These are phyloP conservation scores for Flueggea neowawraea DNA, from an alignment of 441 rosid genomes.

Conservation along the genomic window DNA sequence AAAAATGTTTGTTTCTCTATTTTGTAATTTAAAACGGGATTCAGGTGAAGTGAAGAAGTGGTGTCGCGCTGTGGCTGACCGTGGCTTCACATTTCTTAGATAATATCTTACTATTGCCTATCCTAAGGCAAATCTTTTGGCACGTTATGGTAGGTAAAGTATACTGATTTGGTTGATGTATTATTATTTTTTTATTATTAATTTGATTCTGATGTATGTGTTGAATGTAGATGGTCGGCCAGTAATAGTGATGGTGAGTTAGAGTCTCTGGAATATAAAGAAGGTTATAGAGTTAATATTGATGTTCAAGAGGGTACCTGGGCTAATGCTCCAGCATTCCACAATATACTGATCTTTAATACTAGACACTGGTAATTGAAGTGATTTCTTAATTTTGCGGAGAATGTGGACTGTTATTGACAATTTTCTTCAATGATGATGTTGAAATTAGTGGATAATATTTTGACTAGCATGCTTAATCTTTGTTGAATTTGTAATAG, in stretches of 20 bases:
- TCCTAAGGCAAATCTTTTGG: constrained; percentile 89
- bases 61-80: constrained; percentile 94
- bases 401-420: no score
- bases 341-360: constrained; percentile 69
- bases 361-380: constrained; percentile 84
- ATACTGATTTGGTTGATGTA: constrained; percentile 9
- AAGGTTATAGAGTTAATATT: constrained; percentile 85
- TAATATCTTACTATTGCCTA: constrained; percentile 88
- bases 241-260: constrained; percentile 58
- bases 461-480: no score
- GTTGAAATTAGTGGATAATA: no score
- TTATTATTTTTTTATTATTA: background rate
- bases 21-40: constrained; percentile 64
- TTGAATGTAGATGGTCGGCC: constrained; percentile 66
- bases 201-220: background rate
- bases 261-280: constrained; percentile 80
- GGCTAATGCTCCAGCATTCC: constrained; percentile 72
- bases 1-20: constrained; percentile 91
- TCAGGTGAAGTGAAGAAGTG: constrained; percentile 73
- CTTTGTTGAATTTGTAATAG: background rate
- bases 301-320: constrained; percentile 86
- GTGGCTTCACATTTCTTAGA: constrained; percentile 74
- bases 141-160: constrained; percentile 94
- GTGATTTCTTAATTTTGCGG: no score
- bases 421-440: no score